Base-by-base conservation (phyloP, 441 rosid species). In the Syzygium malaccense region DNA sequence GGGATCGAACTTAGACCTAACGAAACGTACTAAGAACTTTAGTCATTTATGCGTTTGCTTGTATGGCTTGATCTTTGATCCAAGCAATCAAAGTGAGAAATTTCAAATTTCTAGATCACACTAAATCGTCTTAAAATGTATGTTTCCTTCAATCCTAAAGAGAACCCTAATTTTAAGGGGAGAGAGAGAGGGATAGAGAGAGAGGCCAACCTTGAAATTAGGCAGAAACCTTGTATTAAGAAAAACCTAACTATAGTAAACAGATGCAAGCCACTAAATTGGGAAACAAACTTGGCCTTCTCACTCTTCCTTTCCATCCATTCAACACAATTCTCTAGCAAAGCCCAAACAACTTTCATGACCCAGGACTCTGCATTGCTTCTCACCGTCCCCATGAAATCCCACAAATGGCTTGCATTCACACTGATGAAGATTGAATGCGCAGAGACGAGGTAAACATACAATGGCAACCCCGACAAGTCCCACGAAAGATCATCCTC, bases 401-500 rank as follows among this genome's bases (percentile, higher is more conserved):
- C 85, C 9, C 57, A 25, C 71, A 25, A 32, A 28, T 30, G 48
- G 64, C 41, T 75, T n/a, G 56, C 11, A n/a, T 64, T 64, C 37
- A 17, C 13, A 37, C 23, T 15, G 3, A 55, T 10, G 12, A 30
- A 85, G 48, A 48, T 86, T 80, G 33, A n/a, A 51, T 25, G 26
- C 6, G 80, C 19, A 23, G 58, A 57, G 86, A 89, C 88, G 88
- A 87, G 64, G 86, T 79, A 78, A 90, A 86, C 88, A 60, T 45
- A 45, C 2, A 20, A 93, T 95, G 94, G 94, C 93, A 87, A 91
- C 92, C 89, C 91, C 94, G 55, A 87, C 93, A 48, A 94, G 89
- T 79, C 93, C 95, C 66, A 93, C 91, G 32, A 94, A 88, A 85
- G 92, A 68, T 90, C 93, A 30, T 32, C 56, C 33, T 85, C 92